Base-by-base conservation (phyloP, 345 rosid genomes). In the rapeseed (Brassica napus) region DNA sequence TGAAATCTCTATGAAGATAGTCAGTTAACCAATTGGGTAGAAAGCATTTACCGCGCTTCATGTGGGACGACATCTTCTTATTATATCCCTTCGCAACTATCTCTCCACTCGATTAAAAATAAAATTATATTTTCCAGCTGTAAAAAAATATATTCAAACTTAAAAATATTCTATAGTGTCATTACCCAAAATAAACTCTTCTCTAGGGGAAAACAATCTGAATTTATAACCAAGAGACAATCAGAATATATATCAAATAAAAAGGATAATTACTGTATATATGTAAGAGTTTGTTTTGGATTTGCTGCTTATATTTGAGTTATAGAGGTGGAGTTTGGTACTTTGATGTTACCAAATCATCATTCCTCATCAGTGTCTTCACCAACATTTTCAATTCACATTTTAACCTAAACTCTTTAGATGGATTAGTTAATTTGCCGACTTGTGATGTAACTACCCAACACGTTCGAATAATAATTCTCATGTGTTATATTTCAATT, bases 1-100 rank as follows among this genome's bases (percentile, higher is more conserved):
- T 69, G 75, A 80, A 79, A 34, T 74, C 8, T 79, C 49, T 49
- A 79, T 73, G 79, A 76, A 79, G 24, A 68, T 67, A 61, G 68
- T 73, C 63, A 72, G 60, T 57, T 60, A 68, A 61, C 75, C 52
- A 79, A 72, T 73, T 66, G 73, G 69, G 62, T 73, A 73, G 80
- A 67, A 67, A 67, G 92, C 92, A 89, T 91, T 89, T 89, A 89
- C 89, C 90, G 72, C 91, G 1, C 61, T 85, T 91, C 93, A 91
- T 89, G 92, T 74, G 91, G 86, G 76, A 79, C 83, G 88, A 75
- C 83, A 73, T 79, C 82, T 77, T 58, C 77, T 42, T 82, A 65
- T 85, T 86, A 79, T 73, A 32, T 67, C 66, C 3, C 11, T 55
- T 31, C 4, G 57, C 65, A 65, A 55, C 67, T 57, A 55, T 57